Conservation (phyloP, 257 asterid genomes). For the Nicotiana sylvestris region DNA sequence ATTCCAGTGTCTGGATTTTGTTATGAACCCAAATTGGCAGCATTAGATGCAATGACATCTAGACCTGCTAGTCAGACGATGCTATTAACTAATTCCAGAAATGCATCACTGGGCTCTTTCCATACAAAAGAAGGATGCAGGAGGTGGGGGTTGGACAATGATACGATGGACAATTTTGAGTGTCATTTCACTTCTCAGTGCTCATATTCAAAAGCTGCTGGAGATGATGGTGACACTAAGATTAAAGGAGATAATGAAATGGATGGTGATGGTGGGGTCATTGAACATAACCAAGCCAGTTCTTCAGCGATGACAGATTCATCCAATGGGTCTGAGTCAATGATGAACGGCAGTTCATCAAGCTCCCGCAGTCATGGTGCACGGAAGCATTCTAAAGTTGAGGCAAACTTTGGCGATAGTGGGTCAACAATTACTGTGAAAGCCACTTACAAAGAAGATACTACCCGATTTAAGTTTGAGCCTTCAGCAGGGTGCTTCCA, state of each 20-base stretch:
- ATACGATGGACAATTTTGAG: constrained; percentile 20
- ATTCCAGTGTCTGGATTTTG: constrained; percentile 11
- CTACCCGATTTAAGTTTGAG: constrained; percentile 66
- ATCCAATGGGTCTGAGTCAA: constrained; percentile 50
- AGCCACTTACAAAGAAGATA: constrained; percentile 73
- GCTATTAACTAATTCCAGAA: constrained; percentile 31
- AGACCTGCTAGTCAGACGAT: constrained; percentile 25
- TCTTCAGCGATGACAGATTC: constrained; percentile 53
- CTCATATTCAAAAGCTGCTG: constrained; percentile 28
- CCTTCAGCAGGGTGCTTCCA: constrained; percentile 46
- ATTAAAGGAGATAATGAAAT: constrained; percentile 21
- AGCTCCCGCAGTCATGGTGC: constrained; percentile 45
- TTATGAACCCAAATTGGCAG: constrained; percentile 24
- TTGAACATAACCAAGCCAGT: constrained; percentile 44
- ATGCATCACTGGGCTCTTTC: constrained; percentile 28
- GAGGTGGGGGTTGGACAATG: constrained; percentile 16
- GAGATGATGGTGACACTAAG: constrained; percentile 21
- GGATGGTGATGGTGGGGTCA: constrained; percentile 23
- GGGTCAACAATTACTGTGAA: constrained; percentile 51
- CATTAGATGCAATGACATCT: constrained; percentile 22
- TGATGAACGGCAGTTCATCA: constrained; percentile 52
- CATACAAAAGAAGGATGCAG: constrained; percentile 17
- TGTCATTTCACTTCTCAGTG: constrained; percentile 25
- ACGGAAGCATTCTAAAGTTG: constrained; percentile 23
- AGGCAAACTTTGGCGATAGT: constrained; percentile 32